Percentiles rank a stretch among this genome's conserved stretches.
Evolutionary conservation across 2,329 filamentous ascomycete genomes (phyloP).

Genomic region (Scytalidium sp.): DNA sequence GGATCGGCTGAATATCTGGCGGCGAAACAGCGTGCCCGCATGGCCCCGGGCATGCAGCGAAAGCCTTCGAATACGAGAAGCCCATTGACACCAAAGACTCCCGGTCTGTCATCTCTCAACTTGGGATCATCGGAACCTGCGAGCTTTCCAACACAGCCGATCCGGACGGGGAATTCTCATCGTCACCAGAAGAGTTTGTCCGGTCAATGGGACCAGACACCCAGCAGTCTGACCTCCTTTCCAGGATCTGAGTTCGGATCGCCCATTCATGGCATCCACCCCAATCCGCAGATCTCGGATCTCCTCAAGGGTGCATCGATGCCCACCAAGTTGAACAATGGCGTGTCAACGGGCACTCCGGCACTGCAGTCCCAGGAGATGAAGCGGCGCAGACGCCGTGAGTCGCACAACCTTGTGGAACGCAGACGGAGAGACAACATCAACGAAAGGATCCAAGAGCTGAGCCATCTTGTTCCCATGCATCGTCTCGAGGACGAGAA

Average conservation of each 20-base stretch:
- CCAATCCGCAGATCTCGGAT: constrained; percentile 77
- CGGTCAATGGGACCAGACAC: constrained; percentile 87
- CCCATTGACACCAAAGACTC: constrained; percentile 86
- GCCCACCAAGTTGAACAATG: constrained; percentile 73
- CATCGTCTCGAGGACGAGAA: constrained; percentile 97
- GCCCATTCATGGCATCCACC: constrained; percentile 65
- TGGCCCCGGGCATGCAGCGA: constrained; percentile 60
- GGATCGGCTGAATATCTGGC: constrained; percentile 46
- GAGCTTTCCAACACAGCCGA: constrained; percentile 74
- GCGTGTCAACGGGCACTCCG: constrained; percentile 19
- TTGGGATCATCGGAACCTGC: constrained; percentile 60
- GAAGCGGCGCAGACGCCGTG: constrained; percentile 84
- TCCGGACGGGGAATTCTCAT: constrained; percentile 61
- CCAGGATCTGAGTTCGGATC: constrained; percentile 88
- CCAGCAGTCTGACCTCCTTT: constrained; percentile 79
- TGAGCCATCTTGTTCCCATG: constrained; percentile 87
- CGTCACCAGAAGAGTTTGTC: constrained; percentile 79
- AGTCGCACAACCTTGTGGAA: constrained; percentile 96
- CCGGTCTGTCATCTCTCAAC: constrained; percentile 67
- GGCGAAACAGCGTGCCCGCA: constrained; percentile 54
- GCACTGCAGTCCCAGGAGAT: constrained; percentile 79
- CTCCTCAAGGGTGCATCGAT: constrained; percentile 88
- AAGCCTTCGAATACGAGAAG: constrained; percentile 73
- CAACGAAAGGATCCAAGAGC: constrained; percentile 95
- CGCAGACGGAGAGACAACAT: constrained; percentile 95